Evolutionary conservation across 2,329 filamentous ascomycete genomes (phyloP).

Genomic region (Onygenales sp.): DNA sequence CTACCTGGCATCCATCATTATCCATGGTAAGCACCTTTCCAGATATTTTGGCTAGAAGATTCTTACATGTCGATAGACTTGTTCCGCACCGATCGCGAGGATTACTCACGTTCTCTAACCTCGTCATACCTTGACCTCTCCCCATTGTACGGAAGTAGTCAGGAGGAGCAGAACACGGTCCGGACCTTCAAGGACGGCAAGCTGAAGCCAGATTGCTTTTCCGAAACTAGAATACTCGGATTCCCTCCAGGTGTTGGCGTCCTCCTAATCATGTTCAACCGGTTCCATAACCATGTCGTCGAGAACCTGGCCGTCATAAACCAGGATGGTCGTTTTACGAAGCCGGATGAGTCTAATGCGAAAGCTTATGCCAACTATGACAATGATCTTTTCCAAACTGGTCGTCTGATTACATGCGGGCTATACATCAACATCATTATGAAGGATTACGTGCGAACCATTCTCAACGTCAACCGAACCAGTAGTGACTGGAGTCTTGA

Average conservation of each 20-base stretch:
- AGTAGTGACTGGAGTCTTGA: conserved; percentile 36
- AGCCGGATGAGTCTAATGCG: conserved; percentile 17
- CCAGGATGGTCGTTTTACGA: conserved; percentile 28
- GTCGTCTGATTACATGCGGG: conserved; percentile 22
- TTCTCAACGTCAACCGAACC: conserved; percentile 28
- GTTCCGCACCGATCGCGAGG: conserved; percentile 29
- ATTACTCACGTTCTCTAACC: conserved; percentile 26
- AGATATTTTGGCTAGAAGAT: not conserved
- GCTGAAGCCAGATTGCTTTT: conserved; percentile 31
- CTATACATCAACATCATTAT: conserved; percentile 26
- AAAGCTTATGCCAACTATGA: conserved; percentile 31
- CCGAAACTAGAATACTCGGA: conserved; percentile 21
- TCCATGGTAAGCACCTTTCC: conserved; percentile 30
- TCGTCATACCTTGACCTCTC: conserved; percentile 41
- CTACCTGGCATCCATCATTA: conserved; percentile 44
- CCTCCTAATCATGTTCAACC: conserved; percentile 28
- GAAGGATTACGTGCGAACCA: conserved; percentile 25
- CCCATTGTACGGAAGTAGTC: conserved; percentile 34
- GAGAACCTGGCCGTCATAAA: conserved; percentile 32
- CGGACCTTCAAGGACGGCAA: conserved; percentile 28
- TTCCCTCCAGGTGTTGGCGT: conserved; percentile 26
- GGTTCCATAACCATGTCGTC: conserved; percentile 33
- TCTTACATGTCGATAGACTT: conserved; percentile 31
- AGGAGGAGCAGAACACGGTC: conserved; percentile 24
- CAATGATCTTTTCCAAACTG: conserved; percentile 27